Base-by-base conservation (phyloP, 2,329 filamentous ascomycete species). In the Bipolaris sorokiniana region DNA sequence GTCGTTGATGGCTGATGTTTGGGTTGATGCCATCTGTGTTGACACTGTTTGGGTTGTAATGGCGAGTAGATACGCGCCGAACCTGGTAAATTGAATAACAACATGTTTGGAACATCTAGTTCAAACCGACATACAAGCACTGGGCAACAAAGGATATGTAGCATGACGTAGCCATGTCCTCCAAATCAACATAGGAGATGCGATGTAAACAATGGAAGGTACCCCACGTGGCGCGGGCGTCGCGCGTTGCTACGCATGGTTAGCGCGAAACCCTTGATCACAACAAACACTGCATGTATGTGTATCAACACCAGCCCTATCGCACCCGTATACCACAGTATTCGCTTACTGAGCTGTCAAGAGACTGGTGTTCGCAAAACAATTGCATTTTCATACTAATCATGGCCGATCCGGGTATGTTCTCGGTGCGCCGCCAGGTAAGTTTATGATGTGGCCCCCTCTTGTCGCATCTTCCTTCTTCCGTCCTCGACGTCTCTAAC, bases 361-460 rank as follows among this genome's bases (percentile, higher is more conserved):
- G 22, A 47, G 44, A 48, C 20, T 7, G 33, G 44, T 16, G 23
- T 37, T 37, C 7, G 38, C 59, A 53, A 23, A 33, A 40, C 16
- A 33, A 57, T 53, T 44, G 58, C 56, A 49, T 58, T 46, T 56
- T 31, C 47, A 50, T 18, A 33, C 46, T 37, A 33, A 58, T 51
- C 34, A 76, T 76, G 74, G 71, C 73, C 69, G 74, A 76, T 61
- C 65, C 70, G 67, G 90, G 90, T 72, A 83, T 95, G 74, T 97
- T 94, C 85, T 97, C 92, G 73, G 91, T 96, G 76, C 92, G 92
- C 79, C 89, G 93, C 73, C 90, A 97, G 85, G 92, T 96, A 83
- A 76, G 85, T 77, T 63, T 41, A 15, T 50, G 54, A 20, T 38
- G 48, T 54, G 57, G 54, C 46, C 63, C 57, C 51, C 54, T 56